These are phyloP conservation scores for Candida peoriensis DNA, from an alignment of 805 yeast species.

Conservation along the genomic window DNA sequence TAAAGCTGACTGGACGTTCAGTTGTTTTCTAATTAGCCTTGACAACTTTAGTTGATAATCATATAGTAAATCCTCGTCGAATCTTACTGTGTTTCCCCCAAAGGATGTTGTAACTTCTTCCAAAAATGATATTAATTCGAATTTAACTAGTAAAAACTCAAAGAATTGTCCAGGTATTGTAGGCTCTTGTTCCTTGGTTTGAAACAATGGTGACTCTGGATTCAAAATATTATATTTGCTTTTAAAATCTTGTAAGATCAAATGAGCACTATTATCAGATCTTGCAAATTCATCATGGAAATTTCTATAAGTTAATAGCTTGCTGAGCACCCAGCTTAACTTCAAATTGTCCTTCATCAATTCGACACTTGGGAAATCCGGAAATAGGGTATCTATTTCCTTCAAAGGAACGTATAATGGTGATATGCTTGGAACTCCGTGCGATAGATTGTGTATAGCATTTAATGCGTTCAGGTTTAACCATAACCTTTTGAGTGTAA, in stretches of 20 bases:
- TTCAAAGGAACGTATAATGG: slow-evolving; percentile 14
- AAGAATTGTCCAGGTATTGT: too few relatives aligned
- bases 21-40: slow-evolving; percentile 30
- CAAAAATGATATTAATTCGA: slow-evolving; percentile 32
- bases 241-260: too few relatives aligned
- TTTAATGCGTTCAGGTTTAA: slow-evolving; percentile 45
- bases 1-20: slow-evolving; percentile 10
- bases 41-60: slow-evolving; percentile 37
- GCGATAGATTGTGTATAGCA: slow-evolving; percentile 45
- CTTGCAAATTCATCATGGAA: slow-evolving; percentile 5
- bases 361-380: slow-evolving; percentile 14
- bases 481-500: slow-evolving; percentile 38
- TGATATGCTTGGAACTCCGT: slow-evolving; percentile 40
- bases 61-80: slow-evolving; percentile 26
- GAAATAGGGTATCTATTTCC: slow-evolving; percentile 19
- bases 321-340: slow-evolving; percentile 21
- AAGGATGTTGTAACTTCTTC: slow-evolving; percentile 26
- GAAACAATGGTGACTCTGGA: too few relatives aligned
- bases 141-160: slow-evolving; percentile 30
- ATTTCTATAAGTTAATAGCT: slow-evolving; percentile 12
- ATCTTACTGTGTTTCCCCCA: slow-evolving; percentile 2
- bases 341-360: slow-evolving; percentile 21
- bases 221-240: too few relatives aligned
- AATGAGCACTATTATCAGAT: too few relatives aligned
- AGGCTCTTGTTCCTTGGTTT: too few relatives aligned